Conservation (phyloP, 1,284 basidiomycete species). For the Moesziomyces sp. region DNA sequence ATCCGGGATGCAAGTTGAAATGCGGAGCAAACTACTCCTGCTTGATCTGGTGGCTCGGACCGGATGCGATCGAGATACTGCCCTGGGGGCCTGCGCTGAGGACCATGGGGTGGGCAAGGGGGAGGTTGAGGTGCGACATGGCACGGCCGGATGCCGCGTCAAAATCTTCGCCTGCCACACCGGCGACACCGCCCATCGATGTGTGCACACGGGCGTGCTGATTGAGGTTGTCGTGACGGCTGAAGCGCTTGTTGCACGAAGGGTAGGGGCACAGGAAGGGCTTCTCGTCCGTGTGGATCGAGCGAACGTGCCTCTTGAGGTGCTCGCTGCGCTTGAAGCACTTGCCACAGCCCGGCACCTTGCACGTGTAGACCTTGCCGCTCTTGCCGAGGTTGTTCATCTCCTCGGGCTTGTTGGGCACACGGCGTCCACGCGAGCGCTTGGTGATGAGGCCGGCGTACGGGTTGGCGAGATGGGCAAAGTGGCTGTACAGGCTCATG, state of each 20-base stretch:
- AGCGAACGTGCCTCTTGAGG: slow-evolving; percentile 63
- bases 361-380: slow-evolving; percentile 65
- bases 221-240: slow-evolving; percentile 64
- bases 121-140: slow-evolving; percentile 29
- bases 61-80: slow-evolving; percentile 39
- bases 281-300: slow-evolving; percentile 64
- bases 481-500: slow-evolving; percentile 42
- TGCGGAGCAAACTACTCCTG: slow-evolving; percentile 21
- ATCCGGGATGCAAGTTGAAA: background rate
- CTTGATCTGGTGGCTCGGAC: slow-evolving; percentile 35
- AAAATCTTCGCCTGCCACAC: slow-evolving; percentile 16
- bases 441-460: slow-evolving; percentile 63
- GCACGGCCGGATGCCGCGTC: slow-evolving; percentile 33
- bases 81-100: slow-evolving; percentile 32
- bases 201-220: slow-evolving; percentile 64
- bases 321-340: slow-evolving; percentile 65
- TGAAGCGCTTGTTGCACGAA: slow-evolving; percentile 61
- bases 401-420: slow-evolving; percentile 63
- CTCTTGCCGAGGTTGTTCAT: slow-evolving; percentile 64
- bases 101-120: slow-evolving; percentile 39
- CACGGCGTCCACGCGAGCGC: slow-evolving; percentile 59
- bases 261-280: slow-evolving; percentile 61
- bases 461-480: slow-evolving; percentile 46
- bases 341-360: slow-evolving; percentile 63
- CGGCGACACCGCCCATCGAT: slow-evolving; percentile 23